Evolutionary conservation across 2,329 filamentous ascomycete genomes (phyloP).

Genomic region (Microthyrium microscopicum): DNA sequence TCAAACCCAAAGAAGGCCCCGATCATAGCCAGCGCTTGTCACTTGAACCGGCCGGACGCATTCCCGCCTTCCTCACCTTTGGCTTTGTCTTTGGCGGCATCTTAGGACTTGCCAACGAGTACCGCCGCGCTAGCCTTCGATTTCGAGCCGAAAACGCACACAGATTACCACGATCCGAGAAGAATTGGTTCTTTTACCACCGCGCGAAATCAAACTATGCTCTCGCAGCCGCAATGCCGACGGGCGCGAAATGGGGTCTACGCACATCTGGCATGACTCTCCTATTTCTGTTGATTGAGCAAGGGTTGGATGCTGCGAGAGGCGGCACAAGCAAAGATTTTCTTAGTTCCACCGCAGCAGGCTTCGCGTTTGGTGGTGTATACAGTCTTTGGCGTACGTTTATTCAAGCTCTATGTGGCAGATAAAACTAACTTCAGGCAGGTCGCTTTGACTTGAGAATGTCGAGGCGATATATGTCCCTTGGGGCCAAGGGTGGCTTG

Average conservation of each 20-base stretch:
- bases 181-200: conserved; percentile 97
- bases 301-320: no score
- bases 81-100: conserved; percentile 53
- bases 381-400: conserved; percentile 81
- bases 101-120: conserved; percentile 57
- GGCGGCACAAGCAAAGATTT: no score
- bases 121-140: conserved; percentile 56
- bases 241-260: no score
- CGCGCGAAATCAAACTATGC: conserved; percentile 93
- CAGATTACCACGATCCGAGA: conserved; percentile 64
- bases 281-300: no score
- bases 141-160: conserved; percentile 96
- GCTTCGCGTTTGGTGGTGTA: conserved; percentile 64
- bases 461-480: no score
- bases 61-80: conserved; percentile 46
- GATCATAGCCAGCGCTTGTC: conserved; percentile 31
- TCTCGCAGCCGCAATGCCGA: no score
- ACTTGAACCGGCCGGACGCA: conserved; percentile 46
- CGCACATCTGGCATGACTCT: no score
- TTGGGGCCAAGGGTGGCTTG: no score
- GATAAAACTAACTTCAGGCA: no score
- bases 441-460: no score
- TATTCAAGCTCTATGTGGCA: no score
- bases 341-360: conserved; percentile 65
- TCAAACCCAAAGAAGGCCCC: no score